Base-by-base conservation (phyloP, 2,329 filamentous ascomycete genomes). In the Didymella keratinophila region DNA sequence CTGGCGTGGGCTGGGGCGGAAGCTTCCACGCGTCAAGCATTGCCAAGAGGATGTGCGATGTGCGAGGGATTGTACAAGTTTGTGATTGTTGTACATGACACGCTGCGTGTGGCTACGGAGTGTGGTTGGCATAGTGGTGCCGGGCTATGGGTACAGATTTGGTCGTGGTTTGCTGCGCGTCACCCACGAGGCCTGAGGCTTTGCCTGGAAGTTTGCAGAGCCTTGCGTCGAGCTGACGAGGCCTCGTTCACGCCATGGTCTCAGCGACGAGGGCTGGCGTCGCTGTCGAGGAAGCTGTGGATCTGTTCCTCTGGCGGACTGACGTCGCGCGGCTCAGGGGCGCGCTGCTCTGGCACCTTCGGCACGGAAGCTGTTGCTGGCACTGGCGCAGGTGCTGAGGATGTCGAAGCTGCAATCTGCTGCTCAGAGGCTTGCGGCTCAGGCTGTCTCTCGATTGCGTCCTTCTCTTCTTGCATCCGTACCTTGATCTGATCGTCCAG, bases 221-320 rank as follows among this genome's bases (percentile, higher is more conserved):
- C 23, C n/a, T 25, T 30, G 21, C 34, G 18, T 47, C 37, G 32
- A 39, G 52, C 52, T 55, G 44, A 55, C 52, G 55, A 57, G 20
- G 21, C 56, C 56, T 18, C 54, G 16, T 12, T 20, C 36, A 20
- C 14, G 14, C 21, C 20, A 11, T 39, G 25, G 41, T 20, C 30
- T 53, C 44, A 23, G 20, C n/a, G 18, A 23, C 37, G 18, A 41
- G 43, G 27, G 36, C 60, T 56, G 39, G 55, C n/a, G 56, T 63
- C 51, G 12, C 63, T 51, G n/a, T 32, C 27, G 34, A 66, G 55
- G 18, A 67, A 67, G 14, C 47, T 50, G 50, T 66, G 60, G 18
- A 66, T 58, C 14, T 67, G 58, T 12, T 67, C 58, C 34, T 64
- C 58, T 14, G 25, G 27, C 30, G 3, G 4, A 25, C 7, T 25